These are phyloP conservation scores for Malassezia psittaci DNA, from an alignment of 1,284 basidiomycete species.

Conservation along the genomic window DNA sequence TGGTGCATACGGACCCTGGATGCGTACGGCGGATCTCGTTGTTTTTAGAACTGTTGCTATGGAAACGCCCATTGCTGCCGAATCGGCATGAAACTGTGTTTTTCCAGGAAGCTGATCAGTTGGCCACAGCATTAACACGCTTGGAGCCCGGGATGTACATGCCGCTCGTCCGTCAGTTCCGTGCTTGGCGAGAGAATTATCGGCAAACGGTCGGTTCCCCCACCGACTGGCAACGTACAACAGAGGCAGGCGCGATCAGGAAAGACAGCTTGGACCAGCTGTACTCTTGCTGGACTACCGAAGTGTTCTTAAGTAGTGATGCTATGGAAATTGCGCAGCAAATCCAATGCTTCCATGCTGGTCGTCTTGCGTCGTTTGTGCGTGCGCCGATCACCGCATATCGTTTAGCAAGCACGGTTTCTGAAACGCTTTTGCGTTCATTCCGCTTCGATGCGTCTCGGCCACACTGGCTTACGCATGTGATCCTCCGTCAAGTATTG, in stretches of 20 bases:
- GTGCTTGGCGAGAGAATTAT: conserved; percentile 6
- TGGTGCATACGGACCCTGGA: background rate
- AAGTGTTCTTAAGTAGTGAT: conserved; percentile 27
- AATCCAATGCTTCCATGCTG: conserved; percentile 38
- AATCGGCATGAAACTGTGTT: background rate
- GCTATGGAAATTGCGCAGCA: conserved; percentile 41
- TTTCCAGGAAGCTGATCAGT: conserved; percentile 2
- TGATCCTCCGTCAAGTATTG: conserved; percentile 37
- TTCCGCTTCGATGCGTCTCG: conserved; percentile 35
- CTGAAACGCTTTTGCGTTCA: conserved; percentile 10
- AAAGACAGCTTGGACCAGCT: conserved; percentile 1
- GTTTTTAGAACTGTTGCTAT: conserved; percentile 14
- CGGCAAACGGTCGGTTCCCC: background rate
- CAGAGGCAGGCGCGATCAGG: background rate
- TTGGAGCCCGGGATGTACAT: background rate
- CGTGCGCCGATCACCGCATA: conserved; percentile 14
- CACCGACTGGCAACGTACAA: conserved; percentile 2
- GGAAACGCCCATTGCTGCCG: conserved; percentile 14
- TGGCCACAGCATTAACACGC: background rate
- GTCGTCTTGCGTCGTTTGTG: conserved; percentile 20
- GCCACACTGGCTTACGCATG: conserved; percentile 36
- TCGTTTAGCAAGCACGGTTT: conserved; percentile 17
- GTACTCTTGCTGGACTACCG: conserved; percentile 10
- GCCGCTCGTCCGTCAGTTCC: conserved; percentile 2
- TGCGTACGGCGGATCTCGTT: conserved; percentile 1